Evolutionary conservation across 257 asterid genomes (phyloP).

Genomic region (Fraxinus anomala): DNA sequence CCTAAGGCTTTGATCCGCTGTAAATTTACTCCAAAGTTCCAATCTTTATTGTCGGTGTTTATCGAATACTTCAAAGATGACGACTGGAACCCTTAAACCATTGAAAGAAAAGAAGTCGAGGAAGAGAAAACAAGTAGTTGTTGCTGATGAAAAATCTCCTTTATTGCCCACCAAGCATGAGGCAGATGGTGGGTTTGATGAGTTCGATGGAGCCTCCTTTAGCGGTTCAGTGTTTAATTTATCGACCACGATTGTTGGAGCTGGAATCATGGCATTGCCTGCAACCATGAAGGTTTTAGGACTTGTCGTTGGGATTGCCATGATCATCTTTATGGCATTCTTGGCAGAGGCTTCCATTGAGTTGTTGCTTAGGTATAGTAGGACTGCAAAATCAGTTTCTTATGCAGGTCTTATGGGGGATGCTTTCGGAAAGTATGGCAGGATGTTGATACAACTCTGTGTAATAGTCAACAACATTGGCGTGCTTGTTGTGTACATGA

Average conservation of each 20-base stretch:
- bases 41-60: constrained; percentile 6
- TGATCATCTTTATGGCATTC: constrained; percentile 83
- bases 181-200: constrained; percentile 65
- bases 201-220: constrained; percentile 94
- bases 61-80: constrained; percentile 49
- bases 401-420: constrained; percentile 93
- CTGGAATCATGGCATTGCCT: constrained; percentile 99
- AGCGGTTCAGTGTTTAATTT: constrained; percentile 93
- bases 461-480: constrained; percentile 84
- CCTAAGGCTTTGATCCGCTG: constrained; percentile 15
- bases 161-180: constrained; percentile 73
- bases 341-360: constrained; percentile 90
- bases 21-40: constrained; percentile 22
- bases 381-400: constrained; percentile 66
- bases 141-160: constrained; percentile 77
- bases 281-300: constrained; percentile 97
- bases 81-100: constrained; percentile 49
- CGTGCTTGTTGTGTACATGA: constrained; percentile 96
- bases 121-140: constrained; percentile 45
- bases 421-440: constrained; percentile 84
- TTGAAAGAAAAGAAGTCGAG: constrained; percentile 59
- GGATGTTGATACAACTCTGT: constrained; percentile 82
- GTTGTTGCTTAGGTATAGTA: constrained; percentile 75
- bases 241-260: constrained; percentile 93
- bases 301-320: constrained; percentile 68